A percentile compares a stretch with the other conserved stretches of the same genome.
These are phyloP conservation scores for Phanerochaete sordida DNA, from an alignment of 768 basidiomycete genomes.

Conservation along the genomic window DNA sequence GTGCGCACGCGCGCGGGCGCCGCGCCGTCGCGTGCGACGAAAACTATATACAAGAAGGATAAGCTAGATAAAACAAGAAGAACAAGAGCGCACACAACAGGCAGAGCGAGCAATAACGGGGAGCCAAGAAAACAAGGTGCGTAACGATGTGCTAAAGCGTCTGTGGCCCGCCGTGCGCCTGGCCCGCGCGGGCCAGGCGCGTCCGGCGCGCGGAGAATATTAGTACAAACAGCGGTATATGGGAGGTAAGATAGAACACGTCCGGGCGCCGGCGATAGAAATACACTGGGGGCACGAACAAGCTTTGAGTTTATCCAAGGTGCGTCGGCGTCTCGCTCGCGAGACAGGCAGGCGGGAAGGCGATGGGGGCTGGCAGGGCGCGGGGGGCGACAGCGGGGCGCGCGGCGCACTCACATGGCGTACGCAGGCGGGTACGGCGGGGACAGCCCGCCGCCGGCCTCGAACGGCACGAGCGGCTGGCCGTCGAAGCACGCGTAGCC, in stretches of 20 bases:
- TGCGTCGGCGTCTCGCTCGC: background rate
- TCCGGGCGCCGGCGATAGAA: slow-evolving; percentile 6
- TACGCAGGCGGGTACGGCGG: slow-evolving; percentile 16
- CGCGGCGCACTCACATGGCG: slow-evolving; percentile 15
- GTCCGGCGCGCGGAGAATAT: background rate
- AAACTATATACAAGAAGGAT: slow-evolving; percentile 23
- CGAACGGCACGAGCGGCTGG: slow-evolving; percentile 13
- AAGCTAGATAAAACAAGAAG: slow-evolving; percentile 9
- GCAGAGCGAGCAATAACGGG: too few relatives aligned
- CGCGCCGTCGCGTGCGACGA: slow-evolving; percentile 1
- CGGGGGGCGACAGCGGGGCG: background rate
- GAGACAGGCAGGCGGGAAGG: background rate
- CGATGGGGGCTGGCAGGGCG: background rate
- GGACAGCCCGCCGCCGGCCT: slow-evolving; percentile 10
- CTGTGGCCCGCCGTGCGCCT: background rate
- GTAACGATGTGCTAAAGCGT: background rate
- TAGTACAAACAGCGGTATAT: background rate
- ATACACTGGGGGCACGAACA: background rate
- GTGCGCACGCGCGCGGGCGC: background rate
- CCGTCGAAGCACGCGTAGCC: slow-evolving; percentile 20
- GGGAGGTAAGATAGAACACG: slow-evolving; percentile 5
- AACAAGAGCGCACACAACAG: too few relatives aligned
- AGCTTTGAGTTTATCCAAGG: background rate
- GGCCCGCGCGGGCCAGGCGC: background rate
- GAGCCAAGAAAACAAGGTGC: background rate